A percentile compares a stretch with the other conserved stretches of the same genome.
These are phyloP conservation scores for Daldinia concentrica DNA, from an alignment of 495 filamentous ascomycete species.

Conservation along the genomic window DNA sequence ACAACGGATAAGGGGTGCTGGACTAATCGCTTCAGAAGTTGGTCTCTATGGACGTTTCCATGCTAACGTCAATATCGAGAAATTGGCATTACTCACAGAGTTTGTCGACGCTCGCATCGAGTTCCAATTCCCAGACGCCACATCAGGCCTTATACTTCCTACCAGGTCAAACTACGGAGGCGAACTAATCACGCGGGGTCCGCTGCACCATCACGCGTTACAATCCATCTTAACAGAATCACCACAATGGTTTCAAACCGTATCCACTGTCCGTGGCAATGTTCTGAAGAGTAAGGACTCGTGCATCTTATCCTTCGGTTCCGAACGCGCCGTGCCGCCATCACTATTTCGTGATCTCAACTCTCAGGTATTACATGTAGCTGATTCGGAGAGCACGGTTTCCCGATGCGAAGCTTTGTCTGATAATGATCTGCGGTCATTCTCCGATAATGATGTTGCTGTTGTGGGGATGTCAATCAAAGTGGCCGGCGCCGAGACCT, in stretches of 20 bases:
- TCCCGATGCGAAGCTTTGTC: conserved; percentile 22
- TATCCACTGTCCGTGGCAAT: conserved; percentile 17
- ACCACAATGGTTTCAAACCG: conserved; percentile 54
- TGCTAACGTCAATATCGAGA: conserved; percentile 31
- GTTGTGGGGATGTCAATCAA: conserved; percentile 57
- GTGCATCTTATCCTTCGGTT: conserved; percentile 30
- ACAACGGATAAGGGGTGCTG: conserved; percentile 48
- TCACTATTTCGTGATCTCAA: conserved; percentile 31
- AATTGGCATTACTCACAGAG: conserved; percentile 17
- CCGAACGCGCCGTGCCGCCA: conserved; percentile 32
- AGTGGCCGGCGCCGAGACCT: conserved; percentile 50
- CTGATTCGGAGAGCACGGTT: conserved; percentile 19
- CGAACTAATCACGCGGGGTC: conserved; percentile 29
- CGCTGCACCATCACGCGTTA: conserved; percentile 49
- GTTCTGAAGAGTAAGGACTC: conserved; percentile 24
- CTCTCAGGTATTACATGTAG: conserved; percentile 30
- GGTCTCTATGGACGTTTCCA: conserved; percentile 55
- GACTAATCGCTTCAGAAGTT: conserved; percentile 48
- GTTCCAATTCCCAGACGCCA: conserved; percentile 53
- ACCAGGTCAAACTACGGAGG: conserved; percentile 41
- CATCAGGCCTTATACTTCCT: conserved; percentile 40
- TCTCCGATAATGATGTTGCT: conserved; percentile 49
- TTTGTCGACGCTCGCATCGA: conserved; percentile 43
- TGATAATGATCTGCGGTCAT: conserved; percentile 18
- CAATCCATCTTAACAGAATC: conserved; percentile 54